Conservation (phyloP, 2,329 filamentous ascomycete genomes). For the Aureobasidium namibiae region DNA sequence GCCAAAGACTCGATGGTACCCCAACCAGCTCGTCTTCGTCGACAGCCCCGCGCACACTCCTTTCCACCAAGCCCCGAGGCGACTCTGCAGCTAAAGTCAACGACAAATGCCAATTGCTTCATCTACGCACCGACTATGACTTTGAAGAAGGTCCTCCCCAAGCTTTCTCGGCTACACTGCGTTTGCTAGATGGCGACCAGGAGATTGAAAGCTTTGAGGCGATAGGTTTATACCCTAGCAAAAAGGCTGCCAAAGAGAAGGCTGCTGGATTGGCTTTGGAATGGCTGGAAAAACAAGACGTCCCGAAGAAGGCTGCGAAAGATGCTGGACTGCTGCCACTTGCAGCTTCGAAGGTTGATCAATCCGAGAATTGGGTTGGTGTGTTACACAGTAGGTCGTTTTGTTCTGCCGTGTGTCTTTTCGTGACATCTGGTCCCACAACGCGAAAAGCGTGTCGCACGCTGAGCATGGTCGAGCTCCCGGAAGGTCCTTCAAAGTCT, state of each 20-base stretch:
- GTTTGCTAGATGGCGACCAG: slow-evolving; percentile 3
- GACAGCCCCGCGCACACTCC: background rate
- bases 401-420: background rate
- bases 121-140: slow-evolving; percentile 2
- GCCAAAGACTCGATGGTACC: background rate
- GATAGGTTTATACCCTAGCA: background rate
- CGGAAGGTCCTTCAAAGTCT: background rate
- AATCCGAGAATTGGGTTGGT: slow-evolving; percentile 7
- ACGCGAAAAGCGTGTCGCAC: background rate
- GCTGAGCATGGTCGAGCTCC: background rate
- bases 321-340: background rate
- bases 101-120: background rate
- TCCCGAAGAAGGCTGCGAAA: background rate
- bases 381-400: slow-evolving; percentile 6
- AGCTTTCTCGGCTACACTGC: background rate
- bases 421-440: background rate
- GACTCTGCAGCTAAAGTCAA: slow-evolving; percentile 8
- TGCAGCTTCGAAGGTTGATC: background rate
- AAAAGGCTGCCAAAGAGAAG: slow-evolving; percentile 9
- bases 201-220: background rate
- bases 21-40: background rate
- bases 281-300: background rate
- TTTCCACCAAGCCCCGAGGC: background rate
- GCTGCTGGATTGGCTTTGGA: background rate
- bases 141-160: background rate